phyloP scores from a whole-genome alignment of 345 rosid species.

The Moringa oleifera region DNA sequence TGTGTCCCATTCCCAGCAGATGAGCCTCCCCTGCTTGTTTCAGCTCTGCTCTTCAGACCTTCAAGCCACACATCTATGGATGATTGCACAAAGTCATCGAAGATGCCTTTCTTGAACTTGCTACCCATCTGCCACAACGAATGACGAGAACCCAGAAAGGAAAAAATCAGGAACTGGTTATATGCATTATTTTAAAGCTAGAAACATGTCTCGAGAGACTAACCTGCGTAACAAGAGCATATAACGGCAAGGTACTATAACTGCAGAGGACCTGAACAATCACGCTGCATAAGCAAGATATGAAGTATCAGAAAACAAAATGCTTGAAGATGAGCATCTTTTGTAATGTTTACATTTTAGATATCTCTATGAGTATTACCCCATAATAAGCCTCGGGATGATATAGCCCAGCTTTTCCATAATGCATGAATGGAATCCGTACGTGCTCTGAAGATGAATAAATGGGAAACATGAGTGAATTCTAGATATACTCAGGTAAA shows the following conservation, averaged over 20 bases:
- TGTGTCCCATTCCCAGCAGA: background rate
- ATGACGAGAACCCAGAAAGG: background rate
- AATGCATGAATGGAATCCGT: slow-evolving; percentile 79
- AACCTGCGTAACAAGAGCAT: slow-evolving; percentile 75
- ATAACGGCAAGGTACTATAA: slow-evolving; percentile 77
- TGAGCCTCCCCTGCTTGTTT: slow-evolving; percentile 11
- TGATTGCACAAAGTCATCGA: slow-evolving; percentile 21
- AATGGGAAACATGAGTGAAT: background rate
- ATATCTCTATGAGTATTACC: slow-evolving; percentile 31
- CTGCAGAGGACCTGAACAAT: slow-evolving; percentile 87
- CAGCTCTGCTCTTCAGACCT: slow-evolving; percentile 3
- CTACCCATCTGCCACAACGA: slow-evolving; percentile 56
- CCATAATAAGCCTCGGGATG: slow-evolving; percentile 69
- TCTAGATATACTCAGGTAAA: too few relatives aligned
- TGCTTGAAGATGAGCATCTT: background rate
- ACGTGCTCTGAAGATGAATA: slow-evolving; percentile 37
- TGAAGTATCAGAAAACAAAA: background rate
- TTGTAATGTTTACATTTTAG: background rate
- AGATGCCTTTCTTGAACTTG: slow-evolving; percentile 46
- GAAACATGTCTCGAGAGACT: background rate
- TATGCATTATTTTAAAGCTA: background rate
- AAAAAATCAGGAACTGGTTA: background rate
- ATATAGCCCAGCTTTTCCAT: slow-evolving; percentile 60
- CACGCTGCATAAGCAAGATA: slow-evolving; percentile 37
- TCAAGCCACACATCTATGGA: slow-evolving; percentile 26